Percentiles rank a stretch among this genome's conserved stretches.
phyloP scores from a whole-genome alignment of 176 grass and related monocot genomes.

The Carex myosuroides region DNA sequence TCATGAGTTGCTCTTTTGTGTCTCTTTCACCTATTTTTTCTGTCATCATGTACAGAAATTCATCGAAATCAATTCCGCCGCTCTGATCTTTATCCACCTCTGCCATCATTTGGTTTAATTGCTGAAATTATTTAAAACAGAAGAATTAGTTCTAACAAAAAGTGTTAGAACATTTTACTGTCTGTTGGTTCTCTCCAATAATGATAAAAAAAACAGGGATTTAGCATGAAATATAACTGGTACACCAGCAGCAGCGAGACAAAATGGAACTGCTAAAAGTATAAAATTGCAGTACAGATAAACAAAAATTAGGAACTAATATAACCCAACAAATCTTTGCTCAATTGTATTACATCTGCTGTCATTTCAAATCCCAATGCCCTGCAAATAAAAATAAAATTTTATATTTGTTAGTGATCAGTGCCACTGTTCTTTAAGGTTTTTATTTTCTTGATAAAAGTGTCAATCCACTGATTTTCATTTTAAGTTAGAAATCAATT shows the following conservation, averaged over 20 bases:
- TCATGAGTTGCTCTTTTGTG: constrained; percentile 49
- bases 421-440: background rate
- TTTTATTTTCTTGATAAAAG: too few species aligned
- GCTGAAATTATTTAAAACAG: constrained; percentile 31
- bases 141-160: background rate
- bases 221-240: background rate
- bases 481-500: too few species aligned
- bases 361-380: constrained; percentile 83
- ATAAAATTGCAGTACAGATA: background rate
- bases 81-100: constrained; percentile 81
- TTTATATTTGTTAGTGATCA: background rate
- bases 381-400: constrained; percentile 24
- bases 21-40: constrained; percentile 81
- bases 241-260: background rate
- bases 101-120: constrained; percentile 70
- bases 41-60: constrained; percentile 84
- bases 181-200: background rate
- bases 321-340: background rate
- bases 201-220: background rate
- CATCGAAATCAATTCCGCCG: constrained; percentile 78
- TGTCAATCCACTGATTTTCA: too few species aligned
- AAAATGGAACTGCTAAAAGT: background rate
- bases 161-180: background rate
- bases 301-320: background rate
- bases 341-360: constrained; percentile 38